phyloP scores from a whole-genome alignment of 1,284 basidiomycete genomes.

The Inonotus obliquus region DNA sequence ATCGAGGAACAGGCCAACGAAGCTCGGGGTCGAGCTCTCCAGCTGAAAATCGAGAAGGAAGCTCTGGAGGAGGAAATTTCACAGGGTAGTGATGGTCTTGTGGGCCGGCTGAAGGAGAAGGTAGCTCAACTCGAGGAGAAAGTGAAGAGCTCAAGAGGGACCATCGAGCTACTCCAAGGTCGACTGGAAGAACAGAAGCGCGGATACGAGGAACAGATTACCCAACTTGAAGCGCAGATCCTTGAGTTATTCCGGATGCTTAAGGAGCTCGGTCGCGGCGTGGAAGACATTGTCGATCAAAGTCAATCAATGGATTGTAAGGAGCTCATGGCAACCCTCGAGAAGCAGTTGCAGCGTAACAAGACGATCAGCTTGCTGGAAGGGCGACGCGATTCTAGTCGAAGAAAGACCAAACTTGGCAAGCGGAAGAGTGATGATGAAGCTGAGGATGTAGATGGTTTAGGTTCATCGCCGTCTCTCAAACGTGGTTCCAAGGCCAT shows the following conservation, averaged over 20 bases:
- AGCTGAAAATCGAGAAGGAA: constrained; percentile 69
- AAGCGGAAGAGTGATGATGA: constrained; percentile 24
- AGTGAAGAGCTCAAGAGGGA: constrained; percentile 74
- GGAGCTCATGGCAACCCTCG: constrained; percentile 75
- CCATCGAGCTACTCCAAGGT: constrained; percentile 67
- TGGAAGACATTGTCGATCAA: constrained; percentile 68
- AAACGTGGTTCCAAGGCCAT: constrained; percentile 22
- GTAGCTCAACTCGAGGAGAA: constrained; percentile 77
- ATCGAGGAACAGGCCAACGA: constrained; percentile 78
- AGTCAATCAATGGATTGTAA: constrained; percentile 71
- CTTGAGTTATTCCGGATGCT: constrained; percentile 93
- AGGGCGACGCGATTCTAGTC: constrained; percentile 47
- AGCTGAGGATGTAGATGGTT: constrained; percentile 33
- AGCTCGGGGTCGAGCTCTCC: constrained; percentile 58
- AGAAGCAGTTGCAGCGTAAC: constrained; percentile 78
- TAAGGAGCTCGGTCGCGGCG: constrained; percentile 74
- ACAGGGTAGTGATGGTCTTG: constrained; percentile 77
- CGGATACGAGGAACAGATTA: constrained; percentile 84
- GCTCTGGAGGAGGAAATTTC: constrained; percentile 77
- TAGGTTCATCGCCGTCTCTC: constrained; percentile 29
- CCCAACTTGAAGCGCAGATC: constrained; percentile 88
- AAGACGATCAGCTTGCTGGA: constrained; percentile 87
- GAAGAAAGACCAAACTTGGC: constrained; percentile 25
- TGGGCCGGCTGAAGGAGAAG: constrained; percentile 77
- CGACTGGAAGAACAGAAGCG: constrained; percentile 79